Conservation (phyloP, 1,139 yeast species). For the Lipomyces yarrowii region DNA sequence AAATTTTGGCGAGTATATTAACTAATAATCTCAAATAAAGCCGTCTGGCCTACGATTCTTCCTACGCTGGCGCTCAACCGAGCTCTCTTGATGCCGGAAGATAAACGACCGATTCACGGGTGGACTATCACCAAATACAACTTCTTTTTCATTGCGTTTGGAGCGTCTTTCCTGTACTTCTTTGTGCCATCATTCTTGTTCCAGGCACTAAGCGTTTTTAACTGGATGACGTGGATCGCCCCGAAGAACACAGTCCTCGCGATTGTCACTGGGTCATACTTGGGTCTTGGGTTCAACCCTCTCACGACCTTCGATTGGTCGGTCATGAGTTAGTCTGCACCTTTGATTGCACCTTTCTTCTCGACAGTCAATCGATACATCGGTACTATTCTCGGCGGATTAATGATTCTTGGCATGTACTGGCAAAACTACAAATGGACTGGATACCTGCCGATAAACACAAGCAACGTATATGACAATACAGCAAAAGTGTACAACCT, state of each 20-base stretch:
- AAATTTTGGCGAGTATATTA: no score
- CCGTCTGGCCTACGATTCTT: constrained; percentile 60
- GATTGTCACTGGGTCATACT: constrained; percentile 53
- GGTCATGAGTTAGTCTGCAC: constrained; percentile 24
- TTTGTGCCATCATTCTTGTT: constrained; percentile 62
- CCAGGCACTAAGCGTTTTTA: constrained; percentile 54
- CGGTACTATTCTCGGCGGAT: constrained; percentile 15
- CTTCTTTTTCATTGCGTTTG: constrained; percentile 50
- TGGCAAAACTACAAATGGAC: constrained; percentile 20
- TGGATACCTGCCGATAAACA: constrained; percentile 31
- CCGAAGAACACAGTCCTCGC: constrained; percentile 58
- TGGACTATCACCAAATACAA: constrained; percentile 56
- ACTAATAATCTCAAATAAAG: constrained; percentile 43
- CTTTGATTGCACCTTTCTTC: constrained; percentile 23
- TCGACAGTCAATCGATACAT: constrained; percentile 17
- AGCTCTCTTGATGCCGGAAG: constrained; percentile 38
- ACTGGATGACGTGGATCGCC: constrained; percentile 58
- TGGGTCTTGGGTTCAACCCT: constrained; percentile 65
- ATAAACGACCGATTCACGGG: constrained; percentile 49
- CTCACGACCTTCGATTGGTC: constrained; percentile 56
- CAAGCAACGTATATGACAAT: constrained; percentile 54
- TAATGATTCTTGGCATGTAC: constrained; percentile 13
- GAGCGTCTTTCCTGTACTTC: constrained; percentile 52
- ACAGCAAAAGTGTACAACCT: constrained; percentile 50
- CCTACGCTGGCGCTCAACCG: constrained; percentile 47